phyloP scores from a whole-genome alignment of 2,329 filamentous ascomycete species.

The Pestalotiopsis sp. region DNA sequence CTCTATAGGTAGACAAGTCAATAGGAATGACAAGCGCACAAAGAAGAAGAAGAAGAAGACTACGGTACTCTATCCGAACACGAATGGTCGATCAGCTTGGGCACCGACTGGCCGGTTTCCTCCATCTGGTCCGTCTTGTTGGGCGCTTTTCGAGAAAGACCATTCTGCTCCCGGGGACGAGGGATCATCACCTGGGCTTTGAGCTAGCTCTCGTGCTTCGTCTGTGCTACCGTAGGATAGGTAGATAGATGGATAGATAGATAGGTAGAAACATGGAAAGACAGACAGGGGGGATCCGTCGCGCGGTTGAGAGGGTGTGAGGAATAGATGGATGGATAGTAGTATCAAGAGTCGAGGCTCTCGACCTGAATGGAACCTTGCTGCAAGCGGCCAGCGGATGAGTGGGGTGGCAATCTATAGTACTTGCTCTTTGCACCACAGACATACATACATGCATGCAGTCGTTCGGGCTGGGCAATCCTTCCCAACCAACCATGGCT shows the following conservation, averaged over 20 bases:
- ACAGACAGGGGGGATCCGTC: not conserved
- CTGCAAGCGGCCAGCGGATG: not conserved
- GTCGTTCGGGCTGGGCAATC: too few relatives aligned
- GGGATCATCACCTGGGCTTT: not conserved
- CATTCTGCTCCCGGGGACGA: not conserved
- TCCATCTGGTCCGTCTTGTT: too few relatives aligned
- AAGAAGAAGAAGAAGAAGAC: too few relatives aligned
- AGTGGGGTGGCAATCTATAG: not conserved
- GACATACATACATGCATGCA: too few relatives aligned
- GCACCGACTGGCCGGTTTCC: too few relatives aligned
- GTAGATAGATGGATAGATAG: not conserved
- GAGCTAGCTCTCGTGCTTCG: not conserved
- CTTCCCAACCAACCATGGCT: not conserved
- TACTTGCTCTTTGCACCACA: not conserved
- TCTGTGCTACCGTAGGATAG: not conserved
- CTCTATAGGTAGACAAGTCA: too few relatives aligned
- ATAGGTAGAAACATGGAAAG: not conserved
- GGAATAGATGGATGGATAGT: not conserved
- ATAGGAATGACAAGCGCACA: too few relatives aligned
- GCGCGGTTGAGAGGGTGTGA: not conserved
- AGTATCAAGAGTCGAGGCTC: not conserved
- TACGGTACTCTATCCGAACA: too few relatives aligned
- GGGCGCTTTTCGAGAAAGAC: not conserved
- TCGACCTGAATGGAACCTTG: not conserved
- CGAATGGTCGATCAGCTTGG: too few relatives aligned